These are phyloP conservation scores for Wallacemonas sp. DNA, from an alignment of 208 protist genomes.

Conservation along the genomic window DNA sequence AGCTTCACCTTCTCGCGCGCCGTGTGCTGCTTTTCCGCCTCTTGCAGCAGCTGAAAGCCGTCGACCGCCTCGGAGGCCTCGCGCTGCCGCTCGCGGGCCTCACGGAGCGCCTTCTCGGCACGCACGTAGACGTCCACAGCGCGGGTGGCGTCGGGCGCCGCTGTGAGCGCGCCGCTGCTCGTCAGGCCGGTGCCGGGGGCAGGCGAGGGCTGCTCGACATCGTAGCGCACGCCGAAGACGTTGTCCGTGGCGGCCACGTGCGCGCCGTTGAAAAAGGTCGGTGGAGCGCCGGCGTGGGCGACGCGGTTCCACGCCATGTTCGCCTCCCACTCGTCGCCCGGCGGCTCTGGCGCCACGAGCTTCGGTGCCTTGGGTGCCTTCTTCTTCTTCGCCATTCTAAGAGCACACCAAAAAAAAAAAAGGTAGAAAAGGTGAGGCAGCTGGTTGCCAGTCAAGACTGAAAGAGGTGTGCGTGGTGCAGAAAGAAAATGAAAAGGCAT, in stretches of 20 bases:
- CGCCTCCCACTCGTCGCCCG: conserved; percentile 48
- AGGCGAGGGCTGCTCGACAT: conserved; percentile 1
- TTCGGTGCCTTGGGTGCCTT: conserved; percentile 30
- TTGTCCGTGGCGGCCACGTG: conserved; percentile 38
- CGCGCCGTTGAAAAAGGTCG: conserved; percentile 40
- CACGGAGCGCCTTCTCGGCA: conserved; percentile 23
- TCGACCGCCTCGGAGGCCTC: conserved; percentile 17
- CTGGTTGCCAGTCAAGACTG: too few relatives aligned
- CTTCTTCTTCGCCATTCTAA: conserved; percentile 23
- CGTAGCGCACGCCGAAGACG: conserved; percentile 31
- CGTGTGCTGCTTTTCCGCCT: conserved; percentile 28
- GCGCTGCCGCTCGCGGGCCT: conserved; percentile 9
- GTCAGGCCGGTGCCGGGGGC: background rate
- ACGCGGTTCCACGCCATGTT: conserved; percentile 46
- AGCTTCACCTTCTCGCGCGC: conserved; percentile 21
- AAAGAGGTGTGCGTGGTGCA: too few relatives aligned
- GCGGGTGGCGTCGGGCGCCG: conserved; percentile 18
- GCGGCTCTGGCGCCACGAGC: conserved; percentile 53
- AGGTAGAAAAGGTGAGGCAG: conserved; percentile 1
- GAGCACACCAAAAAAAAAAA: conserved; percentile 16
- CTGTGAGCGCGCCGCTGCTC: background rate
- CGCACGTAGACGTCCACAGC: conserved; percentile 32
- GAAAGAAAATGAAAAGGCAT: too few relatives aligned
- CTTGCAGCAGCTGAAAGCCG: conserved; percentile 32
- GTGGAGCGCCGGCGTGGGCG: conserved; percentile 31